Percentiles rank a stretch among this genome's conserved stretches.
These are phyloP conservation scores for Medicago arabica DNA, from an alignment of 306 rosid genomes.

Conservation along the genomic window DNA sequence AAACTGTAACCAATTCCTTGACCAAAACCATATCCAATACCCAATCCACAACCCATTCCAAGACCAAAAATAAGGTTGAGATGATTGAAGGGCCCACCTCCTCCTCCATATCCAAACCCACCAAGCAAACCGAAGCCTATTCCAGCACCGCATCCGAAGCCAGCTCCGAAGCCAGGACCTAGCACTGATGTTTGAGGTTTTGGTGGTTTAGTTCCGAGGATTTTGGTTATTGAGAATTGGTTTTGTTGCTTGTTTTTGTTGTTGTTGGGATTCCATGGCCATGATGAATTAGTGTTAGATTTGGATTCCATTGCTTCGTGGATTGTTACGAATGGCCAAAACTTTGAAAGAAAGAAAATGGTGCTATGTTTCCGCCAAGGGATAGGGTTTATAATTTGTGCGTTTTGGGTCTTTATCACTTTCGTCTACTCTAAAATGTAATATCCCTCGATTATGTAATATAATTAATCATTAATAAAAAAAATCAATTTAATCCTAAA, in stretches of 20 bases:
- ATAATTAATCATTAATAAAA: too few species aligned
- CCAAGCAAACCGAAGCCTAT: constrained; percentile 55
- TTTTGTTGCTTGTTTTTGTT: constrained; percentile 19
- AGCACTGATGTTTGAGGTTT: constrained; percentile 36
- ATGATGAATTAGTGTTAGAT: constrained; percentile 42
- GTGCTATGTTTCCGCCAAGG: not conserved
- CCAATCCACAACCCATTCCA: constrained; percentile 59
- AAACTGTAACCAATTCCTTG: constrained; percentile 56
- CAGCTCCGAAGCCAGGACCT: constrained; percentile 59
- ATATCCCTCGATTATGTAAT: too few species aligned
- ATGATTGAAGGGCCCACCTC: constrained; percentile 50
- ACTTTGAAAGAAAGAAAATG: not conserved
- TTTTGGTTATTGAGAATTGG: constrained; percentile 41
- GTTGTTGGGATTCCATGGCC: constrained; percentile 48
- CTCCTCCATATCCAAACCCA: constrained; percentile 50
- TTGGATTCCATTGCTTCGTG: constrained; percentile 31
- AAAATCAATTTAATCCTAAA: too few species aligned
- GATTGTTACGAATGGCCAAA: not conserved
- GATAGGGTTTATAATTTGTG: not conserved
- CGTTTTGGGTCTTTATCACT: too few species aligned
- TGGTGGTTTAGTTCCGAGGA: constrained; percentile 39
- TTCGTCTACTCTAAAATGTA: too few species aligned
- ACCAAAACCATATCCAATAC: constrained; percentile 53
- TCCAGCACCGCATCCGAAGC: constrained; percentile 58
- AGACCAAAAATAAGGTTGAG: constrained; percentile 45